A percentile compares a stretch with the other conserved stretches of the same genome.
These are phyloP conservation scores for Quillaja saponaria DNA, from an alignment of 306 rosid genomes.

Conservation along the genomic window DNA sequence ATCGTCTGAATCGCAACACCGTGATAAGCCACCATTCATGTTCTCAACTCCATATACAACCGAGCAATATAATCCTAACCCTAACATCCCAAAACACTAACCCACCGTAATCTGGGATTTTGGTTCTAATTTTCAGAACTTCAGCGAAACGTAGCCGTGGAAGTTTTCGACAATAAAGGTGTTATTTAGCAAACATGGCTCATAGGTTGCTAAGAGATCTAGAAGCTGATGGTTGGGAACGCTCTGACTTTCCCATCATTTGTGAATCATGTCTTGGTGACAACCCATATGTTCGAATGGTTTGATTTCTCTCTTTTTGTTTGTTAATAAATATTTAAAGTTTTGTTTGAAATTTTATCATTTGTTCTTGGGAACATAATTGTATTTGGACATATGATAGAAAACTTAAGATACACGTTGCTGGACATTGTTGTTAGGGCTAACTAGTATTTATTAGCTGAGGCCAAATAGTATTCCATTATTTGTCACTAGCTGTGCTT, in stretches of 20 bases:
- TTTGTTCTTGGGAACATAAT: background rate
- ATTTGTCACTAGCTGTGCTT: too few species aligned
- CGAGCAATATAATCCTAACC: too few species aligned
- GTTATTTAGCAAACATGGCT: slow-evolving; percentile 37
- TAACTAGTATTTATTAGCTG: too few species aligned
- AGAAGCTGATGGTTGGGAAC: slow-evolving; percentile 68
- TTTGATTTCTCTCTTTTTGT: background rate
- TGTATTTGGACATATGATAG: background rate
- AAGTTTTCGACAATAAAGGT: too few species aligned
- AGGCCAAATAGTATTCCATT: too few species aligned
- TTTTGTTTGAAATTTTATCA: background rate
- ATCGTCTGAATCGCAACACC: too few species aligned
- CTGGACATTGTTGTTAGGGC: background rate
- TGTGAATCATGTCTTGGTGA: slow-evolving; percentile 64
- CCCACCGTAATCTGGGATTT: too few species aligned
- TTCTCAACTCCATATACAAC: too few species aligned
- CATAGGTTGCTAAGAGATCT: slow-evolving; percentile 56
- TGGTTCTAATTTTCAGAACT: too few species aligned
- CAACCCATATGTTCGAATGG: slow-evolving; percentile 61
- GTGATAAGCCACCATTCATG: too few species aligned
- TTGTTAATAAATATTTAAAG: background rate
- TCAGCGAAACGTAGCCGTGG: too few species aligned
- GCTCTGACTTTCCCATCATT: slow-evolving; percentile 62
- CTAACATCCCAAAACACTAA: too few species aligned
- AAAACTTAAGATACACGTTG: background rate